Evolutionary conservation across 2,329 filamentous ascomycete genomes (phyloP), one percentile per base, ranked within the genome.

Genomic region (Stagonosporopsis vannaccii): DNA sequence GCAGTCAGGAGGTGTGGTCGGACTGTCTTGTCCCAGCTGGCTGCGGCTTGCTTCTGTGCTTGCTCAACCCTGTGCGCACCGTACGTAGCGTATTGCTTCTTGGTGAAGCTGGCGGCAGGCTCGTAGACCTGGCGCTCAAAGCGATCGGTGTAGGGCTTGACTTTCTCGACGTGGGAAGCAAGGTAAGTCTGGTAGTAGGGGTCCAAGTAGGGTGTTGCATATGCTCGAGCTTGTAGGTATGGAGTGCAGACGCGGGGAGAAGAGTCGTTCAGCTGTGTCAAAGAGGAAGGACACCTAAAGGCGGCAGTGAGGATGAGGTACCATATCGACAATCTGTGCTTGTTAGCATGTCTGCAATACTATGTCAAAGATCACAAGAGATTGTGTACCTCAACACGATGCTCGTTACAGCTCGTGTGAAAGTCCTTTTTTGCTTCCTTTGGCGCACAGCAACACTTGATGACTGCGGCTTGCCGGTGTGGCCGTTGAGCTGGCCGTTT

Each of bases 111-210:
- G 53, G 87, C 84, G 3, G 86, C 83, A 0, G 95, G 95, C 3
- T 83, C 79, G 69, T 95, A 85, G 44, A 96, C 80, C 39, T 82
- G 77, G 44, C 82, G 79, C 63, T 87, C 84, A 62, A 85, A 77
- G 20, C 79, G 73, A 19, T 83, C 78, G 51, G 83, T 77, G 77
- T 98, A 97, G 0, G 94, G 94, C 58, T 85, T 86, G 32, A 85
- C 88, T 45, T 86, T 79, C 33, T 93, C 84, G 59, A 97, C 86
- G 71, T 97, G 95, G 2, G 92, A 91, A 6, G 89, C 90, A 22
- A 91, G 89, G 70, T 97, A 96, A 55, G 85, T 77, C 64, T 94
- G 81, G 76, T 97, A 98, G 78, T 96, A 96, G 2, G 93, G 94
- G 66, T 88, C 83, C 28, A 96, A 70, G 74, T 94, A 89, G 3